Evolutionary conservation across 2,329 filamentous ascomycete genomes (phyloP), one percentile per base, ranked within the genome.

Genomic region (Alternaria arborescens): DNA sequence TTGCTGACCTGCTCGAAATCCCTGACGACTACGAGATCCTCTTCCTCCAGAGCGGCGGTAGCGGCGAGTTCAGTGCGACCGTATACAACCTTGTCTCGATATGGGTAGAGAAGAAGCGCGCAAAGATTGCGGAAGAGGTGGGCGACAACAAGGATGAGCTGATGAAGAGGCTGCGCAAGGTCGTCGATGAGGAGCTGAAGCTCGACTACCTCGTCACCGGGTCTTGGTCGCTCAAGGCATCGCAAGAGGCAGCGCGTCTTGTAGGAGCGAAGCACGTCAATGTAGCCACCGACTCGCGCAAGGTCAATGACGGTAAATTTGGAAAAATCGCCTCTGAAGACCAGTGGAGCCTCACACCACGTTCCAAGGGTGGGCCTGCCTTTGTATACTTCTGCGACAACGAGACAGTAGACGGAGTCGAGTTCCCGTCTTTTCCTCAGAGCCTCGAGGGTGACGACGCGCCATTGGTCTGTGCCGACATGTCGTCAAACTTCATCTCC

Each of bases 381-480:
- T 84, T 97, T 71, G 90, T 94, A 2, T 98, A 97, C 80, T 94
- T 88, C 78, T 97, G 94, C 78, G 91, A 94, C 78, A 98, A 98
- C 71, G 94, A 98, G 83, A 97, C 93, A 0, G 92, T 96, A 6
- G 93, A 97, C 72, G 94, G 94, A 34, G 93, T 98, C 18, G 94
- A 98, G 76, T 97, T 96, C 70, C 92, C 90, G 6, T 80, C 71
- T 4, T 89, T 91, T 73, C 94, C 94, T 24, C 81, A 89, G 65
- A 77, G 79, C 8, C 83, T 96, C 24, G 85, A 87, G 50, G 86
- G 88, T 51, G 88, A 88, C 8, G 85, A 89, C 52, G 88, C 89
- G 1, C 77, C 77, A 32, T 86, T 97, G 60, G 90, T 98, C 6
- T 90, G 97, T 5, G 93, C 92, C 20, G 94, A 98, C 79, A 97